Base-by-base conservation (phyloP, 1,284 basidiomycete genomes). In the Malassezia vespertilionis region DNA sequence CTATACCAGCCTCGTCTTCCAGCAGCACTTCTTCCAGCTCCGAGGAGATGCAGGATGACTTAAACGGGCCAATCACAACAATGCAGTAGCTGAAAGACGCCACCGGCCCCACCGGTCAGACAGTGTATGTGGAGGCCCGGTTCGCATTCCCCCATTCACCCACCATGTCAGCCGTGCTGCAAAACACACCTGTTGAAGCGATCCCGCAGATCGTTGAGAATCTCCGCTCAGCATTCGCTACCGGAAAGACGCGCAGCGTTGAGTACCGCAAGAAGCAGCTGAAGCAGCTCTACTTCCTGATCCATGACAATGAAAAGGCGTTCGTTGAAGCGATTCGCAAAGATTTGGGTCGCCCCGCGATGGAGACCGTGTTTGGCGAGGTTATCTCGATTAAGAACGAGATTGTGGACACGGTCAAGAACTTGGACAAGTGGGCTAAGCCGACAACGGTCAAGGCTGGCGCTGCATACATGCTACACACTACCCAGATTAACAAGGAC, bases 241-340 rank as follows among this genome's bases (percentile, higher is more conserved):
- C 75, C 5, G 75, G 76, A 17, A 75, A 73, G 46, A 80, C 80
- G 4, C 73, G 75, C 21, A 69, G 76, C 10, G 61, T 81, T 39
- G 73, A 72, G 31, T 82, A 79, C 65, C 74, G 81, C 31, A 75
- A 78, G 52, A 75, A 76, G 45, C 80, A 82, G 71, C 75, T 82
- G 41, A 76, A 79, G 57, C 78, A 80, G 67, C 73, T 83, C 32
- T 77, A 76, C 10, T 80, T 76, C 49, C 67, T 82, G 62, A 58
- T 82, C 40, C 74, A 79, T 48, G 81, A 83, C 55, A 81, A 83
- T 65, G 62, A 72, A 33, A 65, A 73, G 10, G 70, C 67, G 8
- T 73, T 82, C 56, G 67, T 75, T 52, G 73, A 75, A 23, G 76
- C 80, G 1, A 55, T 79, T 30, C 47, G 72, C 30, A 67, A 71